phyloP scores from a whole-genome alignment of 768 basidiomycete species.

The Exidia glandulosa region DNA sequence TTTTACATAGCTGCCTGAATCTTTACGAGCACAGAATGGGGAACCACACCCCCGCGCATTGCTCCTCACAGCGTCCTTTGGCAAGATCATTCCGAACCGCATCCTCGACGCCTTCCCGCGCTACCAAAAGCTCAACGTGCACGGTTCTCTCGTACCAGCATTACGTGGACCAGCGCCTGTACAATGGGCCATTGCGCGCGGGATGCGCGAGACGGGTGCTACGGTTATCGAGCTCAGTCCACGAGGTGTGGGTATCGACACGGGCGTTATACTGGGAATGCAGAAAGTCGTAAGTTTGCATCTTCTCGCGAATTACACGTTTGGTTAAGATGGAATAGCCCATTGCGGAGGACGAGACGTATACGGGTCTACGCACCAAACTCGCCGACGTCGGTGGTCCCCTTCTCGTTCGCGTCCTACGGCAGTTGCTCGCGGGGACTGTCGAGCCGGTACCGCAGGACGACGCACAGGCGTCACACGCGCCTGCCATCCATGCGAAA shows the following conservation, averaged over 20 bases:
- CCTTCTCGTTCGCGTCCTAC: conserved; percentile 59
- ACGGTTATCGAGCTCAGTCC: conserved; percentile 71
- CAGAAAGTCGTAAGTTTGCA: conserved; percentile 39
- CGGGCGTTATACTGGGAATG: conserved; percentile 57
- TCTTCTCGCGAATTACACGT: background rate
- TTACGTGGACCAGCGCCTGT: conserved; percentile 91
- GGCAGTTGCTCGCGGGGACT: conserved; percentile 46
- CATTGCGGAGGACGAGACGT: conserved; percentile 41
- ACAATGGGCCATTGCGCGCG: conserved; percentile 66
- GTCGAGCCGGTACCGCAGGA: conserved; percentile 41
- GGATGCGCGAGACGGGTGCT: conserved; percentile 62
- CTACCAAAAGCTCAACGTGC: conserved; percentile 64
- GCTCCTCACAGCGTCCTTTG: conserved; percentile 83
- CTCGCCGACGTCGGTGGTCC: conserved; percentile 58
- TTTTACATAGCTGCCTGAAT: background rate
- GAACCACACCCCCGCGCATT: conserved; percentile 34
- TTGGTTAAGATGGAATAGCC: conserved; percentile 25
- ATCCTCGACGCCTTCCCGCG: conserved; percentile 53
- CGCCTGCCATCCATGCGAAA: conserved; percentile 45
- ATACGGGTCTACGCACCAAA: conserved; percentile 39
- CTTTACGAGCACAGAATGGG: background rate
- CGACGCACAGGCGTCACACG: conserved; percentile 30
- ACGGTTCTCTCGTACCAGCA: conserved; percentile 76
- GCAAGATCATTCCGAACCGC: conserved; percentile 61
- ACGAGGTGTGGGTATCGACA: conserved; percentile 60